Evolutionary conservation across 2,329 filamentous ascomycete genomes (phyloP).

Genomic region (Huntiella bhutanensis): DNA sequence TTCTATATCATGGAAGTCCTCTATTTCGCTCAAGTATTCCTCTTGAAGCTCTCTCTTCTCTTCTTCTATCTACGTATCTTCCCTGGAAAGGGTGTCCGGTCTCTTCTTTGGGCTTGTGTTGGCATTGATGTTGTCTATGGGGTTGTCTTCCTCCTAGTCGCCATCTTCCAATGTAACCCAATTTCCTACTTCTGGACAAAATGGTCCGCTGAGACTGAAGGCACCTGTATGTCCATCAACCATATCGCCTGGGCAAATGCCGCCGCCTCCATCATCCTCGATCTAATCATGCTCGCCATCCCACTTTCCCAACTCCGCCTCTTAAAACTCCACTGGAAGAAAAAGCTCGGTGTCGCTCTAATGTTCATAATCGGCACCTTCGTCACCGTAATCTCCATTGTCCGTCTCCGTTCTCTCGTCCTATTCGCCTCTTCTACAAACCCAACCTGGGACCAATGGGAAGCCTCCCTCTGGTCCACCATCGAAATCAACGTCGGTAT

Average conservation of each 20-base stretch:
- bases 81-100: constrained; percentile 18
- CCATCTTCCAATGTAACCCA: constrained; percentile 28
- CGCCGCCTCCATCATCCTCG: constrained; percentile 26
- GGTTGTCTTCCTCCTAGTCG: constrained; percentile 21
- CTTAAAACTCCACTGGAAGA: constrained; percentile 23
- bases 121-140: constrained; percentile 20
- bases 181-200: constrained; percentile 28
- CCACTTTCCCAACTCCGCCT: constrained; percentile 23
- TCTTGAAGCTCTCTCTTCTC: constrained; percentile 29
- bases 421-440: constrained; percentile 16
- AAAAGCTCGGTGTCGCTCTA: constrained; percentile 24
- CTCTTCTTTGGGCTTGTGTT: constrained; percentile 21
- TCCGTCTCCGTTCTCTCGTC: constrained; percentile 17
- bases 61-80: constrained; percentile 34
- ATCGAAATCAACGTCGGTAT: constrained; percentile 19
- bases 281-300: constrained; percentile 28
- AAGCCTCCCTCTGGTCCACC: constrained; percentile 17
- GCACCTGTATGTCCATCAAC: constrained; percentile 27
- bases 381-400: constrained; percentile 18
- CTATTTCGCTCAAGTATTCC: constrained; percentile 25
- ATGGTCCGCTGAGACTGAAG: constrained; percentile 29
- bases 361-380: constrained; percentile 27
- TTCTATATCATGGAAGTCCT: constrained; percentile 22
- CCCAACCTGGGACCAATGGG: constrained; percentile 17
- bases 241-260: constrained; percentile 28